Conservation (phyloP, 805 yeast species). For the Candida ovalis region DNA sequence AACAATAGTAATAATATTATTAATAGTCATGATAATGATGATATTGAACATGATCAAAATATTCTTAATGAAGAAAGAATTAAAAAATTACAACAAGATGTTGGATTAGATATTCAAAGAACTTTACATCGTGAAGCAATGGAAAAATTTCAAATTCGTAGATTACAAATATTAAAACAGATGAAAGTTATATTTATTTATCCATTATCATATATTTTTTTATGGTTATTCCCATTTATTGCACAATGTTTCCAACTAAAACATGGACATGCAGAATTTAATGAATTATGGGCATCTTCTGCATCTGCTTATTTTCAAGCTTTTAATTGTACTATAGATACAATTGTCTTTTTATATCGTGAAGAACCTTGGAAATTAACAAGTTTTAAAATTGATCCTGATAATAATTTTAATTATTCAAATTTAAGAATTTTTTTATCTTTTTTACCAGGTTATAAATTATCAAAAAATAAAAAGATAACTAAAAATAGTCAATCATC, state of each 20-base stretch:
- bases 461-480: slow-evolving; percentile 1
- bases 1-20: no score
- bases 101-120: slow-evolving; percentile 30
- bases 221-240: slow-evolving; percentile 81
- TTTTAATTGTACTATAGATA: slow-evolving; percentile 73
- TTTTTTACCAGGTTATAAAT: slow-evolving; percentile 27
- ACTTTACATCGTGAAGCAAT: slow-evolving; percentile 57
- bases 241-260: slow-evolving; percentile 51
- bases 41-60: slow-evolving; percentile 2
- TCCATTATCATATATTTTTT: slow-evolving; percentile 73
- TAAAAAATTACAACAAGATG: slow-evolving; percentile 16
- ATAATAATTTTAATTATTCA: slow-evolving; percentile 10
- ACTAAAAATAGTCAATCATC: neutral
- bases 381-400: slow-evolving; percentile 23
- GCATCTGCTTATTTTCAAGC: slow-evolving; percentile 79
- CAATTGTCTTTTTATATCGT: slow-evolving; percentile 67
- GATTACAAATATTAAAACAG: slow-evolving; percentile 68
- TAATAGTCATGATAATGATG: neutral
- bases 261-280: slow-evolving; percentile 46
- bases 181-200: slow-evolving; percentile 77
- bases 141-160: slow-evolving; percentile 56
- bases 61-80: slow-evolving; percentile 7
- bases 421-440: slow-evolving; percentile 21
- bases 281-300: slow-evolving; percentile 59
- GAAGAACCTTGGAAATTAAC: slow-evolving; percentile 71